Conservation (phyloP, 768 basidiomycete genomes). For the Harrya chromipes region DNA sequence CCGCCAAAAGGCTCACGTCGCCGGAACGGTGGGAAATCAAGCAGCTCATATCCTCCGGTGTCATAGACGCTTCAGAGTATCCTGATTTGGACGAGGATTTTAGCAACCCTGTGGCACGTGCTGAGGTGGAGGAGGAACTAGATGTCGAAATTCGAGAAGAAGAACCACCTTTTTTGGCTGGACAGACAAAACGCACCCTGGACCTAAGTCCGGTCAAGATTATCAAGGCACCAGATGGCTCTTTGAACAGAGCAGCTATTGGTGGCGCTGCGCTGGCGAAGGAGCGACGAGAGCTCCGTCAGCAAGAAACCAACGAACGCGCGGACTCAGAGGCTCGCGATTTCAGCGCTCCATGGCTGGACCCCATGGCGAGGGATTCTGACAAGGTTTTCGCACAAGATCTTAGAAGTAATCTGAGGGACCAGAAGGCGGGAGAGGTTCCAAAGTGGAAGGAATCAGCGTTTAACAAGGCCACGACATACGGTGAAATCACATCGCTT, state of each 20-base stretch:
- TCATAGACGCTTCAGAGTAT: slow-evolving; percentile 88
- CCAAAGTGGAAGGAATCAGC: slow-evolving; percentile 91
- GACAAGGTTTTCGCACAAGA: slow-evolving; percentile 95
- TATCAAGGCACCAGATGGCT: slow-evolving; percentile 97
- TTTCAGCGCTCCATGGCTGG: slow-evolving; percentile 95
- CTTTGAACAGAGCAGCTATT: slow-evolving; percentile 91
- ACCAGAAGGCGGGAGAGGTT: slow-evolving; percentile 78
- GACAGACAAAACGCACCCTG: slow-evolving; percentile 93
- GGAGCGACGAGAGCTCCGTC: slow-evolving; percentile 89
- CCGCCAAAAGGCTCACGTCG: slow-evolving; percentile 87
- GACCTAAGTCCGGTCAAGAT: slow-evolving; percentile 97
- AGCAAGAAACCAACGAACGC: slow-evolving; percentile 91
- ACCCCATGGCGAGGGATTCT: slow-evolving; percentile 89
- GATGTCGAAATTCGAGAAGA: slow-evolving; percentile 98
- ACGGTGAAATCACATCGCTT: slow-evolving; percentile 85
- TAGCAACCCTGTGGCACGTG: slow-evolving; percentile 67
- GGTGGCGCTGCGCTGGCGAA: slow-evolving; percentile 92
- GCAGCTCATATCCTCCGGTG: slow-evolving; percentile 95
- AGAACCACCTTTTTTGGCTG: slow-evolving; percentile 92
- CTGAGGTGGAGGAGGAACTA: slow-evolving; percentile 92
- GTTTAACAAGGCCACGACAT: slow-evolving; percentile 95
- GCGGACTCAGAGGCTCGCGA: slow-evolving; percentile 94
- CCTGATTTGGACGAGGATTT: slow-evolving; percentile 90
- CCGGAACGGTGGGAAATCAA: slow-evolving; percentile 99
- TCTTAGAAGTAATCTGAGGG: slow-evolving; percentile 73